Base-by-base conservation (phyloP, 768 basidiomycete species). In the Trametes gibbosa region DNA sequence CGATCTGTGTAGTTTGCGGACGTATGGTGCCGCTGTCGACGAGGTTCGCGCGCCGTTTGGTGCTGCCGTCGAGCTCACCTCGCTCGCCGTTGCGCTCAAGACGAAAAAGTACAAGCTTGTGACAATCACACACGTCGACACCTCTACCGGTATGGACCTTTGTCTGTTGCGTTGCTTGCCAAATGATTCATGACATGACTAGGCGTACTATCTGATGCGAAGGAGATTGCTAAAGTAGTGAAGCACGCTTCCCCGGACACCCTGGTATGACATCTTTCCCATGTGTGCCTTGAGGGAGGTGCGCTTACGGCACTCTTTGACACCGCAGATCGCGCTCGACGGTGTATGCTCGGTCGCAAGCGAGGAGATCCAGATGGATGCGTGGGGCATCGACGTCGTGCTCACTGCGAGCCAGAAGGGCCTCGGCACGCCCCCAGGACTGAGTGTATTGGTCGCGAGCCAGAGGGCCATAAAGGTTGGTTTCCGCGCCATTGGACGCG, bases 281-380 rank as follows among this genome's bases (percentile, higher is more conserved):
- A 12, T 23, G 10, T 10, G 29, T 32, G 29, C 29, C 50, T 48
- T 46, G 13, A 35, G 19, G 12, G 34, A 13, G 8, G 25, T 27
- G 34, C 16, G 23, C 19, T 50, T 25, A 43, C 48, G 10, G 21
- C 29, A 45, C 43, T 45, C 8, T 13, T 48, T 32, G 29, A 32
- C 16, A 52, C 12, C 35, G 13, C 57, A 90, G 87, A 78, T 94
- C 42, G 78, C 90, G 8, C 78, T 94, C 58, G 97, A 99, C 69
- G 92, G 85, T n/a, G 97, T 99, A 25, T 99, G 97, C 75, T 89
- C 94, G 1, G 94, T 98, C 16, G 97, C 92, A 5, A 92, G 89
- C 65, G 97, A 98, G 72, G 94, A 98, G 71, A 95, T 99, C 66
- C 84, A 80, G 45, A 90, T 97, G 79, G 97, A 98, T 66, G 87